A percentile compares a stretch with the other conserved stretches of the same genome.
Conservation (phyloP, 2,329 filamentous ascomycete species). For the Neospermospora avenae region DNA sequence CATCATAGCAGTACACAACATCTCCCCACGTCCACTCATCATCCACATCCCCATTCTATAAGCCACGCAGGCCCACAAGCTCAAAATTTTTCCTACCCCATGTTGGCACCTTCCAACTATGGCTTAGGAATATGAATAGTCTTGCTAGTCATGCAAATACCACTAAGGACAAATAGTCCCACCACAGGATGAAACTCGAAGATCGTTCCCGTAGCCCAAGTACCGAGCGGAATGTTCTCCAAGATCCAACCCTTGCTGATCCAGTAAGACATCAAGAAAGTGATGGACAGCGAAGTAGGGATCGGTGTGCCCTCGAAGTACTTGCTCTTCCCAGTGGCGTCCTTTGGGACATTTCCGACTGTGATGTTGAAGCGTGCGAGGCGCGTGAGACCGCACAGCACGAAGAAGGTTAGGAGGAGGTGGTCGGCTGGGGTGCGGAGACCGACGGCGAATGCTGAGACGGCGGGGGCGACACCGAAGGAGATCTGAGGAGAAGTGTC, state of each 20-base stretch:
- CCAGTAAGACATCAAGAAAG: slow-evolving; percentile 86
- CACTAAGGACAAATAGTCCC: slow-evolving; percentile 79
- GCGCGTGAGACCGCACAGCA: slow-evolving; percentile 88
- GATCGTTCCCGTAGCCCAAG: slow-evolving; percentile 60
- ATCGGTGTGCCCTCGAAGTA: slow-evolving; percentile 98
- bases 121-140: slow-evolving; percentile 93
- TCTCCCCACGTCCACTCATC: slow-evolving; percentile 1
- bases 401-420: slow-evolving; percentile 76
- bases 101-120: slow-evolving; percentile 34
- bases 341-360: slow-evolving; percentile 83
- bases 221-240: slow-evolving; percentile 73
- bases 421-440: slow-evolving; percentile 83
- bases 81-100: background rate
- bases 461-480: slow-evolving; percentile 87
- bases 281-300: slow-evolving; percentile 80
- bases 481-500: slow-evolving; percentile 64
- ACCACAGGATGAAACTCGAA: slow-evolving; percentile 85
- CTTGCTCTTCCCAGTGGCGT: slow-evolving; percentile 82
- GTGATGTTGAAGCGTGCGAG: slow-evolving; percentile 98
- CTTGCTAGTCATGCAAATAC: slow-evolving; percentile 93
- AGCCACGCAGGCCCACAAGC: background rate
- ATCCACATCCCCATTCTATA: background rate
- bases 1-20: slow-evolving; percentile 16
- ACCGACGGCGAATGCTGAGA: slow-evolving; percentile 83
- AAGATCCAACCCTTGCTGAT: slow-evolving; percentile 76